These are phyloP conservation scores for Skeletonema marinoi DNA, from an alignment of 108 stramenopile species.

Conservation along the genomic window DNA sequence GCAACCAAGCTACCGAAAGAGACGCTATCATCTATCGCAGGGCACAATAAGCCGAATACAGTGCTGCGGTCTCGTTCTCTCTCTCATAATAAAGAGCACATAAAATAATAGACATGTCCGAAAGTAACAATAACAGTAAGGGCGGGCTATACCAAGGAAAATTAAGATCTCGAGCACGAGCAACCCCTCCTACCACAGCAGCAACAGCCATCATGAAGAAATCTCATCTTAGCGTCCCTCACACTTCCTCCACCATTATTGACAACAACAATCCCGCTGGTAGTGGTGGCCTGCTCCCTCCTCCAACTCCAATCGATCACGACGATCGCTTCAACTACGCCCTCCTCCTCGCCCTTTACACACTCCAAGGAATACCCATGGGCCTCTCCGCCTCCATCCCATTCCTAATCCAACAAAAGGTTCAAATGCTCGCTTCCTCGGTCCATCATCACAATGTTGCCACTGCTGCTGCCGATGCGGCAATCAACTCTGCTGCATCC, in stretches of 20 bases:
- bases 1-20: too few species aligned
- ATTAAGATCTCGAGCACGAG: background rate
- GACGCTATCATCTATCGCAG: too few species aligned
- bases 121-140: background rate
- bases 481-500: conserved; percentile 33
- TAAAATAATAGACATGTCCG: background rate
- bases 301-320: conserved; percentile 31
- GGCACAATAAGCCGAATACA: too few species aligned
- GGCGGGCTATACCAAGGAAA: background rate
- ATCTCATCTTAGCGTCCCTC: conserved; percentile 35
- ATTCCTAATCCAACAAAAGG: conserved; percentile 94
- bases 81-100: too few species aligned
- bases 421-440: conserved; percentile 62
- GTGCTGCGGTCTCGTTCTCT: too few species aligned
- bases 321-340: conserved; percentile 85
- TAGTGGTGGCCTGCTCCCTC: background rate
- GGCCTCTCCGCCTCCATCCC: conserved; percentile 96
- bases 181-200: background rate
- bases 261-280: background rate
- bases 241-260: conserved; percentile 23
- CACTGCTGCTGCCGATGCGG: conserved; percentile 26
- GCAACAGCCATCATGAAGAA: background rate
- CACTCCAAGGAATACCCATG: conserved; percentile 99
- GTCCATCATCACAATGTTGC: conserved; percentile 38
- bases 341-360: conserved; percentile 94